A percentile compares a stretch with the other conserved stretches of the same genome.
Conservation (phyloP, 139 green algal genomes). For the Auxenochlorella pyrenoidosa region DNA sequence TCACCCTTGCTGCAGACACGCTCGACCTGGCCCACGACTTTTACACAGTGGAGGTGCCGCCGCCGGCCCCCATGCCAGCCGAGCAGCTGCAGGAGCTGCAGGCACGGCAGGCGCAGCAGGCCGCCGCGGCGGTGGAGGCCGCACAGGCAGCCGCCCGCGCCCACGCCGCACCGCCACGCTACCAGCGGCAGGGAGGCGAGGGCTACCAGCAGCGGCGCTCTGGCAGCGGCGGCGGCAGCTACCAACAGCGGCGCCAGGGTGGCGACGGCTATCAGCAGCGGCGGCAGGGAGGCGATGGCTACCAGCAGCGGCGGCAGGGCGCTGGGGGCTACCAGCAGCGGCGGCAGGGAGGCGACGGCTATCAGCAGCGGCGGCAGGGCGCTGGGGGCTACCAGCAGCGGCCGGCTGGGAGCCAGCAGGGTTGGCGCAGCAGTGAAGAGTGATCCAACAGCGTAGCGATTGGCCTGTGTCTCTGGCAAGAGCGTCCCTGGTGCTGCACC, state of each 20-base stretch:
- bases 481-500: no score
- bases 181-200: not conserved
- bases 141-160: not conserved
- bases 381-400: not conserved
- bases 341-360: not conserved
- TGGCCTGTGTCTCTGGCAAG: no score
- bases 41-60: conserved; percentile 38
- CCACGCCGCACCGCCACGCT: not conserved
- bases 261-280: not conserved
- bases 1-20: not conserved
- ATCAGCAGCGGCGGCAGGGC: not conserved
- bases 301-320: not conserved
- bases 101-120: not conserved
- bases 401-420: not conserved
- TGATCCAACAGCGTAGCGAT: no score
- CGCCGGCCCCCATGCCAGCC: not conserved
- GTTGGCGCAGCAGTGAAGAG: no score
- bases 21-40: conserved; percentile 47
- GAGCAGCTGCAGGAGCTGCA: not conserved
- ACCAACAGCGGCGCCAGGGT: not conserved
- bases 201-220: not conserved
- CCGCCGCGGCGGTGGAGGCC: not conserved
- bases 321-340: not conserved
- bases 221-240: not conserved
- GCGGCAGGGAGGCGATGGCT: not conserved